Evolutionary conservation across 768 basidiomycete genomes (phyloP).

Genomic region (Lactifluus hygrophoroides): DNA sequence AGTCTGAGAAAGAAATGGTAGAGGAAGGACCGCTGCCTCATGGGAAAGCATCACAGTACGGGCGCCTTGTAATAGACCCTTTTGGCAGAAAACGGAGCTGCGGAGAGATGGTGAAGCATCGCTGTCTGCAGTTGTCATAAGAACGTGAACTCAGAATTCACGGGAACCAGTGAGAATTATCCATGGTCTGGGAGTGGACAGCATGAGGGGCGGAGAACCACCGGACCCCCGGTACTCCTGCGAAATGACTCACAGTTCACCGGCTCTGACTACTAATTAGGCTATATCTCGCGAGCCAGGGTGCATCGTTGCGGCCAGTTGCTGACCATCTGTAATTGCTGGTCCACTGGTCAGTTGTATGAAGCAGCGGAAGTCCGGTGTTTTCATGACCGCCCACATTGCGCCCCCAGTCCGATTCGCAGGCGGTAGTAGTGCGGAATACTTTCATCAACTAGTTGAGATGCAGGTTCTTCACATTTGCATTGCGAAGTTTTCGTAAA

Average conservation of each 20-base stretch:
- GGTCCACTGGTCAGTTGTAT: background rate
- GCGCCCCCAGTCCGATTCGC: background rate
- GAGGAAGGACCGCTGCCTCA: background rate
- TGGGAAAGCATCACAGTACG: background rate
- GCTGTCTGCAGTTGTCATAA: background rate
- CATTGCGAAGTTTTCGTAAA: background rate
- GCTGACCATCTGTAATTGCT: background rate
- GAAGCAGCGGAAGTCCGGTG: background rate
- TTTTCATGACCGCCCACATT: conserved; percentile 6
- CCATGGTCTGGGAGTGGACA: background rate
- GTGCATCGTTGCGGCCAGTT: background rate
- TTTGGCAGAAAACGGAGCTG: background rate
- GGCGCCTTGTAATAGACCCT: background rate
- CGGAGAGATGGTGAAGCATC: background rate
- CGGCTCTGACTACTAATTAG: background rate
- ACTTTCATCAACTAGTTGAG: background rate
- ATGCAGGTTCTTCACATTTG: background rate
- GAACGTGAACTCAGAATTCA: background rate
- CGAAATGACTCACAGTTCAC: background rate
- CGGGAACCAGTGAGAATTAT: background rate
- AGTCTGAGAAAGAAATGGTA: background rate
- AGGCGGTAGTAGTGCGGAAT: background rate
- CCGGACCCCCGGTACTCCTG: background rate
- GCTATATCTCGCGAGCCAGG: background rate
- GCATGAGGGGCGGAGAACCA: background rate